These are phyloP conservation scores for Jacaranda copaia DNA, from an alignment of 257 asterid species.

Conservation along the genomic window DNA sequence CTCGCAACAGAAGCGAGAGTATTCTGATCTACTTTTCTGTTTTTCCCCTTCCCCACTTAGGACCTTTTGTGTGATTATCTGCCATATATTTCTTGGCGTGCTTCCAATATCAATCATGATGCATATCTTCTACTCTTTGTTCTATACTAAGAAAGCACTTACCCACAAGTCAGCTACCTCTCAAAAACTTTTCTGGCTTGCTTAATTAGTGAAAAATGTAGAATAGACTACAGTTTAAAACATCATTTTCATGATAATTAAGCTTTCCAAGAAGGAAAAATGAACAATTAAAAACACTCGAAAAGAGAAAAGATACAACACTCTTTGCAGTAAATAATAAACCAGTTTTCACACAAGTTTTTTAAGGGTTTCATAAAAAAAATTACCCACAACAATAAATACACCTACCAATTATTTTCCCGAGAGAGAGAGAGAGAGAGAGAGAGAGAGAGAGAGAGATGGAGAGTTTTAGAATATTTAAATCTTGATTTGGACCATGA, in stretches of 20 bases:
- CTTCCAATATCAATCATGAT: conserved; percentile 32
- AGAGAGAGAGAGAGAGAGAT: no score
- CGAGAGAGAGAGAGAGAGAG: no score
- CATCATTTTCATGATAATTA: not conserved
- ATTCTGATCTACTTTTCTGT: not conserved
- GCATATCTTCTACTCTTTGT: not conserved
- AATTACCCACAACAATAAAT: no score
- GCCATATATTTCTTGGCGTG: conserved; percentile 37
- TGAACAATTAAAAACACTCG: not conserved
- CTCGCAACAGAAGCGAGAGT: conserved; percentile 29
- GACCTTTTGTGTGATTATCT: conserved; percentile 1
- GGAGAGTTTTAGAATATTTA: no score
- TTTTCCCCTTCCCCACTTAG: not conserved
- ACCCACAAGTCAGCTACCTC: not conserved
- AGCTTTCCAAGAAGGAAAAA: not conserved
- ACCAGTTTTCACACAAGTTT: not conserved
- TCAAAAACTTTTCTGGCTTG: not conserved
- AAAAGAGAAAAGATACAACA: not conserved
- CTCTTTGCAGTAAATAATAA: not conserved
- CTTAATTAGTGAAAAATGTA: not conserved
- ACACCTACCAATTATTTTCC: no score
- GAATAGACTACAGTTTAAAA: not conserved
- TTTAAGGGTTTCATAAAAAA: no score
- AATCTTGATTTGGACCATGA: no score
- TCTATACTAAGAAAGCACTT: not conserved